Evolutionary conservation across 768 basidiomycete genomes (phyloP).

Genomic region (Hericium coralloides): DNA sequence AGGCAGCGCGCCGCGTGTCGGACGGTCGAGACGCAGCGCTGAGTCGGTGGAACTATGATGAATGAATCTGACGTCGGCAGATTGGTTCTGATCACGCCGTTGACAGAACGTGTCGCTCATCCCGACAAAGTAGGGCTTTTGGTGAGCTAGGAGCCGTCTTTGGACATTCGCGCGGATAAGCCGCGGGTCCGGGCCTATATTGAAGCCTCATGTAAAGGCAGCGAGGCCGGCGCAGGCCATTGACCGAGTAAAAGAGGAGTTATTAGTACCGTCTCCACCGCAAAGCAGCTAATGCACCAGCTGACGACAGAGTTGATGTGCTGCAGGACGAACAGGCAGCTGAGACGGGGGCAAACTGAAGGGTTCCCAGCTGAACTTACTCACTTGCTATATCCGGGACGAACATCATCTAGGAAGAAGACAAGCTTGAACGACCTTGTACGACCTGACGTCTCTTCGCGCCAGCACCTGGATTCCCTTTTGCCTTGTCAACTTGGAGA

Average conservation of each 20-base stretch:
- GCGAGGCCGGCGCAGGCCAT: background rate
- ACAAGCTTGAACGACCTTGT: background rate
- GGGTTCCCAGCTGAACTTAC: background rate
- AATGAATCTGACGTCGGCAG: background rate
- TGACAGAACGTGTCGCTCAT: background rate
- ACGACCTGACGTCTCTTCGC: background rate
- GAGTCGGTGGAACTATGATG: background rate
- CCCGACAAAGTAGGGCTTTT: background rate
- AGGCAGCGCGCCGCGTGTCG: background rate
- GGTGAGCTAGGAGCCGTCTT: background rate
- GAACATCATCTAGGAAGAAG: background rate
- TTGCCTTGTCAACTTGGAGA: background rate
- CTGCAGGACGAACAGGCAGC: too few relatives aligned
- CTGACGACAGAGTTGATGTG: too few relatives aligned
- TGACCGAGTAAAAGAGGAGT: too few relatives aligned
- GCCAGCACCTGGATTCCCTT: background rate
- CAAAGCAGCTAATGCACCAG: too few relatives aligned
- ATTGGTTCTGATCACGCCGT: background rate
- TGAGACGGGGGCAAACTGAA: background rate
- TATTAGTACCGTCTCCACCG: too few relatives aligned
- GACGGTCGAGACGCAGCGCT: background rate
- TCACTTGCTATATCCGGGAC: conserved; percentile 4
- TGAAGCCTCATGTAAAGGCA: too few relatives aligned
- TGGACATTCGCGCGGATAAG: background rate
- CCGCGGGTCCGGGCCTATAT: background rate